Base-by-base conservation (phyloP, 306 rosid species). In the Crataegus laevigata region DNA sequence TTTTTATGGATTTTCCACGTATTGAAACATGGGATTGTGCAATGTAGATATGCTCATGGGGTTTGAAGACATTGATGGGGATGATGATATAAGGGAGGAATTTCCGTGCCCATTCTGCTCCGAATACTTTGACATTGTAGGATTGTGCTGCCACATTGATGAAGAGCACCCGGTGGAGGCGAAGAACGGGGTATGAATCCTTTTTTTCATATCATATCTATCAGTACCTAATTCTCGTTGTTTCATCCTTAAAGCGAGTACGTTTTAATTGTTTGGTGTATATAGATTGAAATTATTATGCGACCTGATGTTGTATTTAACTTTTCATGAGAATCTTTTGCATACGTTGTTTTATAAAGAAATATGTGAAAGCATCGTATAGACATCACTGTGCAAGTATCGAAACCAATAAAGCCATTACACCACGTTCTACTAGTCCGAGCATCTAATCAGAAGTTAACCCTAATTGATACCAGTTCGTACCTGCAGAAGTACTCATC, bases 141-240 rank as follows among this genome's bases (percentile, higher is more conserved):
- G 98, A 66, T 81, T 94, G 79, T 94, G 97, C 94, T 90, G 96
- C 85, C 98, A 94, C 83, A 91, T 94, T 74, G 98, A 94, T 67
- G 98, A 94, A 80, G 97, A 91, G 82, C 98, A 94, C 84, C 97
- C 92, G 14, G 66, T 86, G 74, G 98, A 91, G 80, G 94, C 96
- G 4, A 87, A 34, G 78, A 91, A 90, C 76, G 98, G 96, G 93
- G 98, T 94, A 94, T 68, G 86, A 10, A 64, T 86, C 58, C 43
- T 68, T 25, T 58, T 25, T 32, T n/a, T n/a, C n/a, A n/a, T n/a
- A n/a, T n/a, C 3, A 64, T 83, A 68, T 55, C 28, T 45, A 29
- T 74, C 10, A 12, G 3, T 54, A 54, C 22, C 75, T 43, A 28
- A 38, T 55, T 13, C 59, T 71, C 19, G 10, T 15, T 68, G 7